These are phyloP conservation scores for Cercospora zeina DNA, from an alignment of 2,329 filamentous ascomycete genomes.

Conservation along the genomic window DNA sequence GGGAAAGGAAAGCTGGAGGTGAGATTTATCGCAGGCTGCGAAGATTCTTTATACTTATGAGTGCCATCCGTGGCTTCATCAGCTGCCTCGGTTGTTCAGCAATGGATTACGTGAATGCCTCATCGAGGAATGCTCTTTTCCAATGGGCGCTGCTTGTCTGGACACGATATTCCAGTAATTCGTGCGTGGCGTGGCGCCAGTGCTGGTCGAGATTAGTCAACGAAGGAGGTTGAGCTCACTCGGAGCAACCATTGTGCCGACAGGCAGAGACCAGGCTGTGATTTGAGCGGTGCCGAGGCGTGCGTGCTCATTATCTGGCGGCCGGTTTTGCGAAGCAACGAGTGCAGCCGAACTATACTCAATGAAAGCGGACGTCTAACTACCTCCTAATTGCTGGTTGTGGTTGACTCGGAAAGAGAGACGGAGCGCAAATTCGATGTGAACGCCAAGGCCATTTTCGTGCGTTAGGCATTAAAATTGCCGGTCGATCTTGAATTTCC, in stretches of 20 bases:
- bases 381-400: too few species aligned
- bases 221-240: not conserved
- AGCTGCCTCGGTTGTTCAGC: not conserved
- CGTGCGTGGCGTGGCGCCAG: not conserved
- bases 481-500: too few species aligned
- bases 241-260: constrained; percentile 8
- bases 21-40: not conserved
- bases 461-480: too few species aligned
- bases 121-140: not conserved
- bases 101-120: not conserved
- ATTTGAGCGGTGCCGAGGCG: not conserved
- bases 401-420: too few species aligned
- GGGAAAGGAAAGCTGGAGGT: not conserved
- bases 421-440: too few species aligned
- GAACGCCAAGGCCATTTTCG: too few species aligned
- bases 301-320: too few species aligned
- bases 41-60: not conserved
- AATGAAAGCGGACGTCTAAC: too few species aligned
- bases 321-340: too few species aligned
- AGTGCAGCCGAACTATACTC: too few species aligned
- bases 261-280: not conserved
- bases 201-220: not conserved
- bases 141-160: not conserved
- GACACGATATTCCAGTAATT: not conserved
- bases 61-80: not conserved